Conservation (phyloP, 2,329 filamentous ascomycete species). For the Rhinocladiella similis region DNA sequence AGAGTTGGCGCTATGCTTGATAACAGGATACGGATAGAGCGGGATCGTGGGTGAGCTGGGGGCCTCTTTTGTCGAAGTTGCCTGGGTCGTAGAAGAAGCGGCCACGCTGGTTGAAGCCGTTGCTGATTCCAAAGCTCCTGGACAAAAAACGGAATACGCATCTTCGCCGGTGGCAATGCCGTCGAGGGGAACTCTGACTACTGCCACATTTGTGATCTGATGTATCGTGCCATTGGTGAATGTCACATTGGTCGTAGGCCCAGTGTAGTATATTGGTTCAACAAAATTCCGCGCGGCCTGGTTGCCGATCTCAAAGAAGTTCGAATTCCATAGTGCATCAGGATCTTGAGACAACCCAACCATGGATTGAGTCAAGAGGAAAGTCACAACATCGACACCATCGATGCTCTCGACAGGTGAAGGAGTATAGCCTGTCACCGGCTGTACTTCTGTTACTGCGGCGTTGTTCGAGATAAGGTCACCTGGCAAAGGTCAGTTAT, state of each 20-base stretch:
- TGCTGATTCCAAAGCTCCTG: conserved; percentile 2
- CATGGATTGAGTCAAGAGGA: conserved; percentile 30
- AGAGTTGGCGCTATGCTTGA: conserved; percentile 37
- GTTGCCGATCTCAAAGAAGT: conserved; percentile 31
- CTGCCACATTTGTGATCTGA: conserved; percentile 31
- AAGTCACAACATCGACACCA: conserved; percentile 32
- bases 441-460: background rate
- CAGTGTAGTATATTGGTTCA: conserved; percentile 30
- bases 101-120: conserved; percentile 1
- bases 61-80: conserved; percentile 3
- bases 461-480: conserved; percentile 17
- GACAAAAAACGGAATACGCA: conserved; percentile 16
- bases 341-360: conserved; percentile 28
- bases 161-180: conserved; percentile 32
- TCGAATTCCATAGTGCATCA: conserved; percentile 36
- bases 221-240: conserved; percentile 36
- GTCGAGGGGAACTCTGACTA: conserved; percentile 13
- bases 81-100: background rate
- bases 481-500: conserved; percentile 15
- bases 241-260: conserved; percentile 31
- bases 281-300: background rate
- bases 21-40: conserved; percentile 41
- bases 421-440: conserved; percentile 21
- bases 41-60: conserved; percentile 15
- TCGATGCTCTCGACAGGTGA: conserved; percentile 35